Base-by-base conservation (phyloP, 495 filamentous ascomycete species). In the Podospora sp. region DNA sequence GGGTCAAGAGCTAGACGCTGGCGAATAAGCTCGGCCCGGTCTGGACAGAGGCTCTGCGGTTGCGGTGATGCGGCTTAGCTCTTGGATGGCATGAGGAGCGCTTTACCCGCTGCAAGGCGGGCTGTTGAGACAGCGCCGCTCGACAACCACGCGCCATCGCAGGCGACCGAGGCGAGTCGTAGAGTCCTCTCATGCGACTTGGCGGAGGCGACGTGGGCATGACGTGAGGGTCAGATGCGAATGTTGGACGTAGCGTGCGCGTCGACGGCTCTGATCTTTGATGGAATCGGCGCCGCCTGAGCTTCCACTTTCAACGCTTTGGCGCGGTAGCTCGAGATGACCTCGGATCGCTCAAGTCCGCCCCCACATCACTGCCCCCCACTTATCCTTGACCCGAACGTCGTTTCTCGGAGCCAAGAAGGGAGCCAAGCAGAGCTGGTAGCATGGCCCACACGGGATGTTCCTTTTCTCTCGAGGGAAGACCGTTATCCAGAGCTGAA, bases 1-100 rank as follows among this genome's bases (percentile, higher is more conserved):
- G 73, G 71, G 69, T 71, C 46, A 53, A 63, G 56, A 66, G 62
- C 61, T 66, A 40, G 53, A 51, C 14, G 25, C 61, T 63, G 65
- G 63, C 69, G 71, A 69, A 68, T 64, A 35, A 55, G 56, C 40
- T 65, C 52, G 35, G 21, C 33, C 52, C 63, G 29, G 51, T 21
- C 14, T 18, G 24, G 24, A 59, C 55, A 62, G 65, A 60, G 58
- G 65, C 65, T 66, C 65, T 62, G 59, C 59, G 65, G 51, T 57
- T 62, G 49, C 49, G 27, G 62, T 67, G 65, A 59, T 62, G 65
- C 59, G 50, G 58, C 26, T 59, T 51, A 58, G 40, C 40, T 46
- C 40, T 18, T 46, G 8, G 53, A 29, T 25, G 52, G 57, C 16
- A 29, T 26, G 55, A 65, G 55, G 33, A 26, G 9, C 60, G 49